Base-by-base conservation (phyloP, 805 yeast genomes). In the Scheffersomyces lignosus region DNA sequence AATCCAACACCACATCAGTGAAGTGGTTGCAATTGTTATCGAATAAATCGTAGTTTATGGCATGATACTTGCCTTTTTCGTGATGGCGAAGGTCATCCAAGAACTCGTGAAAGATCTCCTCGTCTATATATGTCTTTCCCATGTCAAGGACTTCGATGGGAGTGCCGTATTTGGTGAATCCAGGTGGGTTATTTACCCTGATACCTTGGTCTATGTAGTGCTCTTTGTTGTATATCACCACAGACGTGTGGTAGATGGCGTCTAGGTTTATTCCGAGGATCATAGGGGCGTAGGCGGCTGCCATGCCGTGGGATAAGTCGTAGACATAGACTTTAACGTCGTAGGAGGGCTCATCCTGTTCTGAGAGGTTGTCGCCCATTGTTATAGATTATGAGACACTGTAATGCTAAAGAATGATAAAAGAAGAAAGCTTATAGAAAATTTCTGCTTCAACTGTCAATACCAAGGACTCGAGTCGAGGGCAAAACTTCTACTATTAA, bases 11-110 rank as follows among this genome's bases (percentile, higher is more conserved):
- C 30, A 73, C 79, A 46, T 80, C 73, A 14, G 83, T 70, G 58
- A 82, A 81, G 57, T 83, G 82, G 58, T 81, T 81, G 57, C 88
- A 81, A 51, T 81, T 81, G 56, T 81, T 81, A 36, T 71, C 70
- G 40, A 81, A 78, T 40, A 81, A 55, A 45, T 79, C 78, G 58
- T 81, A 81, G 26, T 58, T 63, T 6, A 62, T 64, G 6, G 78
- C 72, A 12, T 64, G 54, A 47, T 69, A 80, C 40, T 70, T 74
- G 32, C 38, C 37, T n/a, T 56, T 59, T 8, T 65, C 64, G 38
- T 62, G 64, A 31, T 49, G 45, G 22, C 58, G 53, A 18, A 80
- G 55, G 30, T 80, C 83, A 3, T 62, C 65, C 18, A 81, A 45
- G 49, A 70, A 81, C 33, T 78, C 86, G 25, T 63, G 58, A 14